Conservation (phyloP, 768 basidiomycete genomes). For the Lactifluus volemus region DNA sequence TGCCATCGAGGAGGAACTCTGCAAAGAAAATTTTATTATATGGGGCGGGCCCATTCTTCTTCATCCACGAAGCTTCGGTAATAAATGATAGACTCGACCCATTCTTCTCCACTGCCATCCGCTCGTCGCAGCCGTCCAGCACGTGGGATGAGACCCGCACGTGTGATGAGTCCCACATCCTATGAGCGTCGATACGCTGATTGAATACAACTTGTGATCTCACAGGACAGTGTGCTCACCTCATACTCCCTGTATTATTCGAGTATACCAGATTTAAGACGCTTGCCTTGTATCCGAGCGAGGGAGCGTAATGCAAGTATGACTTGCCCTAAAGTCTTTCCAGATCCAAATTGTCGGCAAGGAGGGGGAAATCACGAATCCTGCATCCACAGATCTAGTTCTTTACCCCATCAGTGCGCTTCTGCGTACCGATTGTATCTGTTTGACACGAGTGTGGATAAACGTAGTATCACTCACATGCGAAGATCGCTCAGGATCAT, state of each 20-base stretch:
- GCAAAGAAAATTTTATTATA: no score
- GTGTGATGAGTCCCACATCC: slow-evolving; percentile 74
- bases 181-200: slow-evolving; percentile 21
- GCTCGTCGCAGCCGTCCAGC: slow-evolving; percentile 61
- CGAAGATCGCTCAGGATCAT: slow-evolving; percentile 84
- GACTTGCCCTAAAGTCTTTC: slow-evolving; percentile 64
- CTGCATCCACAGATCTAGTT: slow-evolving; percentile 78
- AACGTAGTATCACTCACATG: slow-evolving; percentile 51
- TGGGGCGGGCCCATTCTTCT: slow-evolving; percentile 13
- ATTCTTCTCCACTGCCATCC: slow-evolving; percentile 75
- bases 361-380: slow-evolving; percentile 69
- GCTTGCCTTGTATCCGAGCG: slow-evolving; percentile 65
- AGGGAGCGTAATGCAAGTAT: slow-evolving; percentile 74
- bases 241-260: slow-evolving; percentile 69
- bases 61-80: slow-evolving; percentile 63
- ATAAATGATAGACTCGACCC: slow-evolving; percentile 79
- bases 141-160: slow-evolving; percentile 66
- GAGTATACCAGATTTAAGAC: slow-evolving; percentile 93
- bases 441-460: neutral
- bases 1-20: no score
- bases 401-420: neutral
- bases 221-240: slow-evolving; percentile 30
- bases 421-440: neutral
- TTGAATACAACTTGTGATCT: neutral
- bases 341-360: slow-evolving; percentile 59